Conservation (phyloP, 306 rosid species). For the Elaeagnus macrophylla region DNA sequence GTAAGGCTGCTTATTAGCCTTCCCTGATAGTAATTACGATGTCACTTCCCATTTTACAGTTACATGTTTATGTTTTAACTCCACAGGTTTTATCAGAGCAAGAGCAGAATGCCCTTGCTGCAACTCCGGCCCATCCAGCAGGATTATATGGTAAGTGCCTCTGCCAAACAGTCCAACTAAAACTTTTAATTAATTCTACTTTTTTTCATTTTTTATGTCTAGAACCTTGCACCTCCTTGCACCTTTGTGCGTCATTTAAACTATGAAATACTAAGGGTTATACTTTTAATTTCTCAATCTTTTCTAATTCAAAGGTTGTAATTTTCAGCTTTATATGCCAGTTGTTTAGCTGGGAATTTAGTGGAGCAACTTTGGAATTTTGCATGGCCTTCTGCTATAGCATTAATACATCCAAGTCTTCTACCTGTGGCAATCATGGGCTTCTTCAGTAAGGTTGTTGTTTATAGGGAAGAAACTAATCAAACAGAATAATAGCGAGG, state of each 20-base stretch:
- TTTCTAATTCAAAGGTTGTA: conserved; percentile 24
- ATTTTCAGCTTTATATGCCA: conserved; percentile 75
- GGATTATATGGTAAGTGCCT: conserved; percentile 67
- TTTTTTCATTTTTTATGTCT: background rate
- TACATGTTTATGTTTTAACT: conserved; percentile 17
- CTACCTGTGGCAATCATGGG: conserved; percentile 89
- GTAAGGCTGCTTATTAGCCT: conserved; percentile 15
- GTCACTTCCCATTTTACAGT: conserved; percentile 8
- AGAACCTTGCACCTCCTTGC: background rate
- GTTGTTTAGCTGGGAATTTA: conserved; percentile 79
- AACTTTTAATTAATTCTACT: background rate
- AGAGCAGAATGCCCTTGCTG: conserved; percentile 79
- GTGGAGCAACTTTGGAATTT: conserved; percentile 98
- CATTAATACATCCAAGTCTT: conserved; percentile 88
- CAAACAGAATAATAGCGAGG: conserved; percentile 3
- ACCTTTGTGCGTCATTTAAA: conserved; percentile 6
- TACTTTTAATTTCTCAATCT: conserved; percentile 15
- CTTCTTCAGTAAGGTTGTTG: conserved; percentile 66
- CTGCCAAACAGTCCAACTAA: background rate
- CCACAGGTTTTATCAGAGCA: conserved; percentile 72
- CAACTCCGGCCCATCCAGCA: conserved; percentile 90
- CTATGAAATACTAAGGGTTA: background rate
- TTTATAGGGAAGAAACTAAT: conserved; percentile 3
- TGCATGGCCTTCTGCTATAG: conserved; percentile 98
- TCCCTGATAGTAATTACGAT: background rate